Percentiles rank a stretch among this genome's conserved stretches.
Evolutionary conservation across 2,329 filamentous ascomycete genomes (phyloP).

Genomic region (Colletotrichum sidae): DNA sequence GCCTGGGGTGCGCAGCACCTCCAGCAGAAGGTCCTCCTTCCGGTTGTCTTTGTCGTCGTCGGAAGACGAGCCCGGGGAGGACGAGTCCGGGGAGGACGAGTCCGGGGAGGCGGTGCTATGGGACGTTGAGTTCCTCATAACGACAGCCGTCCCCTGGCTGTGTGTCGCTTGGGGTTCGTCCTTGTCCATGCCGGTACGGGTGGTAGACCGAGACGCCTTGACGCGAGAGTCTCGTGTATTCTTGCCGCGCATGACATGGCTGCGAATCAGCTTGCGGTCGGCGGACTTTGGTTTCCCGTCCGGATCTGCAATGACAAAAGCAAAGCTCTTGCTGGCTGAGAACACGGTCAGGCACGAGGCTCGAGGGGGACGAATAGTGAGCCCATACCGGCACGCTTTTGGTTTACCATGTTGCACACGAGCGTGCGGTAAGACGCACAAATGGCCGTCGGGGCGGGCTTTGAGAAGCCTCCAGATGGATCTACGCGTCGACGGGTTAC

Average conservation of each 20-base stretch:
- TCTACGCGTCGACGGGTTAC: no score
- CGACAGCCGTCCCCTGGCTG: no score
- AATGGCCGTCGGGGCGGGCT: no score
- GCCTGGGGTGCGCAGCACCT: slow-evolving; percentile 9
- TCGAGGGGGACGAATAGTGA: neutral
- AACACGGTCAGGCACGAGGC: neutral
- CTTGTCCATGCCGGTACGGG: no score
- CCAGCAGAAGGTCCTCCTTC: neutral
- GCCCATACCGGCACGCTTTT: slow-evolving; percentile 19
- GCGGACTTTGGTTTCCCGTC: slow-evolving; percentile 41
- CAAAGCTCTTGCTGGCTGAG: slow-evolving; percentile 40
- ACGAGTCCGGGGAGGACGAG: neutral
- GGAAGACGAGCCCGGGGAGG: neutral
- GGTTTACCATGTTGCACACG: slow-evolving; percentile 2
- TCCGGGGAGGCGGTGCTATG: neutral
- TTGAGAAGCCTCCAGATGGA: no score
- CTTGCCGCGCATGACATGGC: slow-evolving; percentile 38
- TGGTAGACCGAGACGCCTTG: neutral
- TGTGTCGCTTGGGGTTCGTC: no score
- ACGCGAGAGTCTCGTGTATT: slow-evolving; percentile 16
- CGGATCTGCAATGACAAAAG: slow-evolving; percentile 43
- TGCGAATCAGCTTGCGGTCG: slow-evolving; percentile 41
- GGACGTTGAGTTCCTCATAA: no score
- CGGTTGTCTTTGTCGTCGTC: neutral
- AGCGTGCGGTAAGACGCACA: neutral